Percentiles rank a stretch among this genome's conserved stretches.
Evolutionary conservation across 106 monocot species (phyloP).

Genomic region (Dioscorea zingiberensis): DNA sequence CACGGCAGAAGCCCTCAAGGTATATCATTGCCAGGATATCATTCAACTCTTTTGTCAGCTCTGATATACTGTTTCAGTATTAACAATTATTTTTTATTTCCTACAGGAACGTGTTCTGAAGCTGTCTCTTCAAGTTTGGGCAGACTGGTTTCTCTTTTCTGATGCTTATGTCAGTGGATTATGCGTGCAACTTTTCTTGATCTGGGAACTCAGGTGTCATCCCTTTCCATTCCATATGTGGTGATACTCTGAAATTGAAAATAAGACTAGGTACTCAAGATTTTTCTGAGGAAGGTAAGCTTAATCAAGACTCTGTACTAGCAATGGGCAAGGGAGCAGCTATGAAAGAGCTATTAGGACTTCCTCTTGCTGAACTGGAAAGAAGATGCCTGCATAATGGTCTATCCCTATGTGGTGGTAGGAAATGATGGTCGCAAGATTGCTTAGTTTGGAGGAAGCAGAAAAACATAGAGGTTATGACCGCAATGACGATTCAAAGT

Average conservation of each 20-base stretch:
- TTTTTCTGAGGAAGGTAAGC: constrained; percentile 37
- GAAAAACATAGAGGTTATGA: constrained; percentile 73
- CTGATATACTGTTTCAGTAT: too few species aligned
- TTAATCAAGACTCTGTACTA: constrained; percentile 79
- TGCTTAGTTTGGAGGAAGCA: constrained; percentile 93
- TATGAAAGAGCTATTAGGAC: constrained; percentile 74
- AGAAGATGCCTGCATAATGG: constrained; percentile 96
- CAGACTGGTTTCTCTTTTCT: constrained; percentile 98
- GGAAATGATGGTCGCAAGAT: constrained; percentile 94
- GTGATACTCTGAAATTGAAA: constrained; percentile 89
- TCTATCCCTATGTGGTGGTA: constrained; percentile 83
- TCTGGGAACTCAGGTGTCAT: constrained; percentile 82
- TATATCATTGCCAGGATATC: constrained; percentile 13
- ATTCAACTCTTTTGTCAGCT: too few species aligned
- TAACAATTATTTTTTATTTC: background rate
- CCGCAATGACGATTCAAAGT: constrained; percentile 49
- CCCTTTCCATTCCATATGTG: constrained; percentile 84
- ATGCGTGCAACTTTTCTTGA: constrained; percentile 86
- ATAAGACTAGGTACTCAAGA: constrained; percentile 50
- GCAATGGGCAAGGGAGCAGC: constrained; percentile 96
- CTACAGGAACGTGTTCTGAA: constrained; percentile 90
- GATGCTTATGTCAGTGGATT: constrained; percentile 93
- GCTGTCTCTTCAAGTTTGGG: constrained; percentile 99
- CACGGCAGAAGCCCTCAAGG: constrained; percentile 97
- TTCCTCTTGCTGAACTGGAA: constrained; percentile 91